Evolutionary conservation across 1,139 yeast species (phyloP).

Genomic region (Saccharomyces hybrid): DNA sequence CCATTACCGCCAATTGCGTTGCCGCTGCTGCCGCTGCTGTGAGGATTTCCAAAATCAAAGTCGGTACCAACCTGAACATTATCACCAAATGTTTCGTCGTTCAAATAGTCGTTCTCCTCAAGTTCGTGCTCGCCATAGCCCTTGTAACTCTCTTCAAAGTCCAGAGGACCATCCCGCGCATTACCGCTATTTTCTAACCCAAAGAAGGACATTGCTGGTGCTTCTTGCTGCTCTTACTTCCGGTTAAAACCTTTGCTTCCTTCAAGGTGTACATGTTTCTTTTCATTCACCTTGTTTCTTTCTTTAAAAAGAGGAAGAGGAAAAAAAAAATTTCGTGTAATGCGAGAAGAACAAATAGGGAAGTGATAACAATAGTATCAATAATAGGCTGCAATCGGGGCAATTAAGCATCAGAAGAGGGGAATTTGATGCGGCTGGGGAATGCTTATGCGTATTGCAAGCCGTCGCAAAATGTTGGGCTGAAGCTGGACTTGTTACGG

Average conservation of each 20-base stretch:
- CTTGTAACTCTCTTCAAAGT: constrained; percentile 79
- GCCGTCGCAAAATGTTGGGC: constrained; percentile 11
- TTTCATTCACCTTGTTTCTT: not conserved
- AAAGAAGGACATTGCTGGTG: constrained; percentile 28
- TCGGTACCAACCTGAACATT: constrained; percentile 55
- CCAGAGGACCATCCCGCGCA: constrained; percentile 28
- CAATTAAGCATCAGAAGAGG: not conserved
- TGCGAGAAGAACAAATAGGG: not conserved
- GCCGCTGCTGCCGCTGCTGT: constrained; percentile 28
- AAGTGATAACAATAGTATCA: constrained; percentile 1
- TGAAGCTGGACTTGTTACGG: constrained; percentile 11
- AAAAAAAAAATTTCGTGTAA: constrained; percentile 4
- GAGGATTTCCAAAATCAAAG: constrained; percentile 55
- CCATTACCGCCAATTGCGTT: constrained; percentile 25
- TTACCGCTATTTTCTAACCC: constrained; percentile 19
- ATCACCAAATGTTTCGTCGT: constrained; percentile 82
- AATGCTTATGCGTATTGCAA: constrained; percentile 1
- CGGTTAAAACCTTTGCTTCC: not conserved
- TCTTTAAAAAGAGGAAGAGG: not conserved
- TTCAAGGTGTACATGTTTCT: not conserved
- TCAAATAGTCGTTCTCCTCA: constrained; percentile 74
- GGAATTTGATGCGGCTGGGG: not conserved
- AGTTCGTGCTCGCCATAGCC: constrained; percentile 62
- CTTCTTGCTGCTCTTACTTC: not conserved
- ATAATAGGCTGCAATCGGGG: not conserved